Evolutionary conservation across 257 asterid species (phyloP).

Genomic region (Linderniella brevidens): DNA sequence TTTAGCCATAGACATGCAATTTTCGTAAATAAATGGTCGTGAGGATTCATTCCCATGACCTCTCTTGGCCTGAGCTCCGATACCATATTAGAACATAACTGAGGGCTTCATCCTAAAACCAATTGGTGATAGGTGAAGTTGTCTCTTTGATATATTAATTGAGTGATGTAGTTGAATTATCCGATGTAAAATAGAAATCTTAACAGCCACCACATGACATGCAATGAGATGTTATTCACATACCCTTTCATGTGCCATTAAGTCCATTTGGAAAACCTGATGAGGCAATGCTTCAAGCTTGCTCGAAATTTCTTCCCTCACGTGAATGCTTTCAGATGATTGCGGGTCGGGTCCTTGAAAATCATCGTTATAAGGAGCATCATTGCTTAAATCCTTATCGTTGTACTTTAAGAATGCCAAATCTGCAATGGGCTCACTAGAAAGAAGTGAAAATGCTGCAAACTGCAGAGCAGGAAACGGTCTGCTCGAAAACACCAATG

Average conservation of each 20-base stretch:
- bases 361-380: conserved; percentile 28
- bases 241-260: conserved; percentile 63
- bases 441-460: conserved; percentile 77
- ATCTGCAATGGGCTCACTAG: conserved; percentile 47
- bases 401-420: conserved; percentile 31
- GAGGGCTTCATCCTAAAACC: no score
- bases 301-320: conserved; percentile 64
- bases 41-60: no score
- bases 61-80: no score
- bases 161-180: not conserved
- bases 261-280: conserved; percentile 55
- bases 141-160: no score
- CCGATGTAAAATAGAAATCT: no score
- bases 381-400: conserved; percentile 19
- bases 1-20: no score
- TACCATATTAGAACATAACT: no score
- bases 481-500: conserved; percentile 56
- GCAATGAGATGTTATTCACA: conserved; percentile 11
- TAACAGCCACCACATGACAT: not conserved
- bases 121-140: no score
- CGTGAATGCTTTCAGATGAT: conserved; percentile 36
- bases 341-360: conserved; percentile 17
- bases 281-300: conserved; percentile 43
- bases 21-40: no score
- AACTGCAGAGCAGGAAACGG: conserved; percentile 68